phyloP scores from a whole-genome alignment of 441 rosid species.

The Erysimum cheiri region DNA sequence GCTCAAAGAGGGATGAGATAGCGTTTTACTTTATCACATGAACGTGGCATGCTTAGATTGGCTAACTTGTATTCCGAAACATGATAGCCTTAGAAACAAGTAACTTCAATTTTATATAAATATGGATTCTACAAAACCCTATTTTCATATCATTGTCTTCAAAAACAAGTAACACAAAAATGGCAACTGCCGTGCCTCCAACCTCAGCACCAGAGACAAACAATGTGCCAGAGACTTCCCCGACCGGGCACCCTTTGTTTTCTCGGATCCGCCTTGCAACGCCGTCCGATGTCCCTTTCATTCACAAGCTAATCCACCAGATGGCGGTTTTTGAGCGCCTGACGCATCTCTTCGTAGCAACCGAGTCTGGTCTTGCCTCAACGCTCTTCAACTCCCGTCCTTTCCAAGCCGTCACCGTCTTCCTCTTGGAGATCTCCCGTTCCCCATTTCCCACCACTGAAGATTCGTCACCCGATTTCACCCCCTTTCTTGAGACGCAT shows the following conservation, averaged over 20 bases:
- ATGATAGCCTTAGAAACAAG: not conserved
- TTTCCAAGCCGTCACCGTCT: conserved; percentile 80
- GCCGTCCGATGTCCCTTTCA: conserved; percentile 71
- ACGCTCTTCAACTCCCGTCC: conserved; percentile 78
- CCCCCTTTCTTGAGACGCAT: conserved; percentile 39
- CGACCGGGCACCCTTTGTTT: conserved; percentile 60
- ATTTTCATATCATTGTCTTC: not conserved
- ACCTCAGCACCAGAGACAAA: conserved; percentile 57
- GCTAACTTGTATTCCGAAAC: not conserved
- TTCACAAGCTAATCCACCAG: conserved; percentile 85
- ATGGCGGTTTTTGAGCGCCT: conserved; percentile 88
- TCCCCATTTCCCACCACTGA: conserved; percentile 49
- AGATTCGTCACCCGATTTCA: conserved; percentile 32
- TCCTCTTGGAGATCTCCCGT: conserved; percentile 76
- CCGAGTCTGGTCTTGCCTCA: conserved; percentile 69
- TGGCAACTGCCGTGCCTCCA: conserved; percentile 92
- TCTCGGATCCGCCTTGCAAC: conserved; percentile 84
- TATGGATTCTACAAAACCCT: conserved; percentile 2
- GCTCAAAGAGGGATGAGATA: not conserved
- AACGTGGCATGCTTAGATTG: not conserved
- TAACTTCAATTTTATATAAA: not conserved
- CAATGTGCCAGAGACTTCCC: conserved; percentile 47
- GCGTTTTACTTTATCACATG: not conserved
- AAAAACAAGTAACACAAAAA: conserved; percentile 25
- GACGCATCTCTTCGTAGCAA: conserved; percentile 68